Conservation (phyloP, 2,329 filamentous ascomycete species). For the Fusarium beomiforme region DNA sequence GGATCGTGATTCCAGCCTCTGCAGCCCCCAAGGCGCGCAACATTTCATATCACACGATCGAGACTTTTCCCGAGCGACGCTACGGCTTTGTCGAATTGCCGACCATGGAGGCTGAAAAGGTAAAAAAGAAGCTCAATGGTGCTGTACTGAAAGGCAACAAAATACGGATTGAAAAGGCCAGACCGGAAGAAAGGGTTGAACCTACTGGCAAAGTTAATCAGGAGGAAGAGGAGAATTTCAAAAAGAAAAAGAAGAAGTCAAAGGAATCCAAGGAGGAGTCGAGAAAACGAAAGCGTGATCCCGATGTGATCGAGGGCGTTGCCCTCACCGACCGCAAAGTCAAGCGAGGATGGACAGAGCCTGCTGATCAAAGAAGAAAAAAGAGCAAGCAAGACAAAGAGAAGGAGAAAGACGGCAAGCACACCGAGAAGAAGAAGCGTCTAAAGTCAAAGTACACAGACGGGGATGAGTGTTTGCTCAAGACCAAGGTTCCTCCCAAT, state of each 20-base stretch:
- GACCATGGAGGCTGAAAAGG: conserved; percentile 82
- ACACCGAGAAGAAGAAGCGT: conserved; percentile 66
- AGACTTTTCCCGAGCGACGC: conserved; percentile 88
- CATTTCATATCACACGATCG: conserved; percentile 86
- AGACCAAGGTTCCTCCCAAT: conserved; percentile 73
- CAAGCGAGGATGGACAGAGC: conserved; percentile 89
- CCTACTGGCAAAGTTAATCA: conserved; percentile 48
- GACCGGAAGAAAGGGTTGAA: conserved; percentile 59
- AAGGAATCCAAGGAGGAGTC: conserved; percentile 50
- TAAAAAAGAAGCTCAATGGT: conserved; percentile 91
- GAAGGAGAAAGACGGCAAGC: conserved; percentile 58
- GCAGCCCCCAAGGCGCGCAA: conserved; percentile 75
- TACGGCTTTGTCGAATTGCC: conserved; percentile 94
- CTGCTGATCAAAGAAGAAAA: conserved; percentile 60
- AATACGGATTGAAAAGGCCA: conserved; percentile 84
- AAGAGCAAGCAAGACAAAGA: conserved; percentile 60
- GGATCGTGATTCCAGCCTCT: conserved; percentile 75
- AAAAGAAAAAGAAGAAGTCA: conserved; percentile 47
- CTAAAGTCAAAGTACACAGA: conserved; percentile 83
- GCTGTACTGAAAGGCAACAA: conserved; percentile 85
- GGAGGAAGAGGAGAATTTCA: conserved; percentile 42
- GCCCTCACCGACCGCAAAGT: conserved; percentile 81
- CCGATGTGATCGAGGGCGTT: conserved; percentile 69
- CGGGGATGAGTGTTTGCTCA: conserved; percentile 84
- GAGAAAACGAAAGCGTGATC: conserved; percentile 62